Conservation (phyloP, 1,284 basidiomycete genomes). For the Testicularia cyperi region DNA sequence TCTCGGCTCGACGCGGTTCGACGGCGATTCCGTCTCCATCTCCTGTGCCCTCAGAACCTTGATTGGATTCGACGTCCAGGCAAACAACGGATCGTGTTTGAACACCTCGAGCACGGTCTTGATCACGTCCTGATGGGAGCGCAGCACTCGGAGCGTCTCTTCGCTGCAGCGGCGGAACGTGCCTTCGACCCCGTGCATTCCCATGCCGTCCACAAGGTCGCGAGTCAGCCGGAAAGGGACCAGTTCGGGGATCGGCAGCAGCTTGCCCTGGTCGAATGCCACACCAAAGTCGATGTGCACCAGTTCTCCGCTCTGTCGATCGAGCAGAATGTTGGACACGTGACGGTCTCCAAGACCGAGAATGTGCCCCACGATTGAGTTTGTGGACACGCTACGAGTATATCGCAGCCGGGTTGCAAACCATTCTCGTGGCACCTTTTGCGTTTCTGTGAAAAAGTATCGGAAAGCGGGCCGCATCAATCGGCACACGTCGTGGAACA, state of each 20-base stretch:
- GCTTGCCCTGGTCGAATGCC: conserved; percentile 89
- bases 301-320: conserved; percentile 78
- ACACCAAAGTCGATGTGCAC: conserved; percentile 95
- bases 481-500: conserved; percentile 67
- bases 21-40: conserved; percentile 14
- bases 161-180: conserved; percentile 93
- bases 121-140: conserved; percentile 80
- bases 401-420: conserved; percentile 90
- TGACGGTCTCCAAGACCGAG: conserved; percentile 92
- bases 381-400: conserved; percentile 85
- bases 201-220: conserved; percentile 92
- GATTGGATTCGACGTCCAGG: conserved; percentile 66
- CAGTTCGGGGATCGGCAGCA: conserved; percentile 77
- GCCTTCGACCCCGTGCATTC: conserved; percentile 83
- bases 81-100: conserved; percentile 91
- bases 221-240: conserved; percentile 93
- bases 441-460: conserved; percentile 86
- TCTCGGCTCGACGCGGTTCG: no score
- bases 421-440: conserved; percentile 85
- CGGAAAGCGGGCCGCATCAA: conserved; percentile 84
- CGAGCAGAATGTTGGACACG: conserved; percentile 86
- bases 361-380: conserved; percentile 89
- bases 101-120: conserved; percentile 95
- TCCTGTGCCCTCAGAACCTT: conserved; percentile 44
- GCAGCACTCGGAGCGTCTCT: conserved; percentile 85